These are phyloP conservation scores for Fusarium praegraminearum DNA, from an alignment of 2,329 filamentous ascomycete species.

Conservation along the genomic window DNA sequence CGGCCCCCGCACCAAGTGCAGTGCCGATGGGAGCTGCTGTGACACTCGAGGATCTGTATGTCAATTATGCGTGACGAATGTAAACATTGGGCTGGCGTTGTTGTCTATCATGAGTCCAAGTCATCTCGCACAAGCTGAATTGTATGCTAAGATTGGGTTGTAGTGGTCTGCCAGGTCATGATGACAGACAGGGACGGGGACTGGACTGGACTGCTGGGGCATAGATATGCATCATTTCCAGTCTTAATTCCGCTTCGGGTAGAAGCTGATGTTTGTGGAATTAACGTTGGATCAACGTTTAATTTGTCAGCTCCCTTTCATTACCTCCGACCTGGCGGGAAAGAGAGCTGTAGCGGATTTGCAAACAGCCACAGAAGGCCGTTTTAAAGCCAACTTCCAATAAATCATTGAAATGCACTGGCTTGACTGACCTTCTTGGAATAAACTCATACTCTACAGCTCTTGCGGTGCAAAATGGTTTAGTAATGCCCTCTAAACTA, in stretches of 20 bases:
- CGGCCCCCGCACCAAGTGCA: neutral
- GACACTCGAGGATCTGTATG: conserved; percentile 21
- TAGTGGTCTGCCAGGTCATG: conserved; percentile 3
- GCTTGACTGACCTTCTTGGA: neutral
- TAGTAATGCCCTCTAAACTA: conserved; percentile 12
- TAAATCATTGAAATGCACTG: neutral
- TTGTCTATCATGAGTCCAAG: neutral
- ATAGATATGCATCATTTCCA: conserved; percentile 25
- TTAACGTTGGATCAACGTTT: conserved; percentile 19
- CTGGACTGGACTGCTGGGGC: conserved; percentile 19
- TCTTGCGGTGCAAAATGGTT: neutral
- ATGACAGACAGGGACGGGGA: conserved; percentile 12
- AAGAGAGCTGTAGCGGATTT: conserved; percentile 1
- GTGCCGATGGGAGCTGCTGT: conserved; percentile 11
- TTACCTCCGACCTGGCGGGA: neutral
- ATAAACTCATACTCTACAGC: neutral
- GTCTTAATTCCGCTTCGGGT: conserved; percentile 23
- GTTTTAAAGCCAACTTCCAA: neutral
- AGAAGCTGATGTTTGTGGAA: conserved; percentile 11
- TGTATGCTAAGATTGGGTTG: neutral
- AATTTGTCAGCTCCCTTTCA: conserved; percentile 36
- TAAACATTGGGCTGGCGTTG: neutral
- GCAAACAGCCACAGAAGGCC: conserved; percentile 3
- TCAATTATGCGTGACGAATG: neutral
- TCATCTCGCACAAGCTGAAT: neutral